Base-by-base conservation (phyloP, 805 yeast genomes). In the Zygotorulaspora sp. region DNA sequence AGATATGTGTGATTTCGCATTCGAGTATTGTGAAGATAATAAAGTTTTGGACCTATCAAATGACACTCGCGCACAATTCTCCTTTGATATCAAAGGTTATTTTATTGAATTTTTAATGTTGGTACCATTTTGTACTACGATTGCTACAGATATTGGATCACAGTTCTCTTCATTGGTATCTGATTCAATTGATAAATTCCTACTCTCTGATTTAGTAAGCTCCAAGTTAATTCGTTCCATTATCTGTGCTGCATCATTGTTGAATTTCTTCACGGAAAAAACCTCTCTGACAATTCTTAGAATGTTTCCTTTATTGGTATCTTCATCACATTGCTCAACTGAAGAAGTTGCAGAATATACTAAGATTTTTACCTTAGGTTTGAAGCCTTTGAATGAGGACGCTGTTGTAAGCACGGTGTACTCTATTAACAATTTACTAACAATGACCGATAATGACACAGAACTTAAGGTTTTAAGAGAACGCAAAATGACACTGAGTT, bases 351-450 rank as follows among this genome's bases (percentile, higher is more conserved):
- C 66, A 31, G 62, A 66, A 5, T 71, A 80, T 2, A 73, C 92
- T 1, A 60, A 63, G 37, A 64, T 75, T 24, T 74, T 88, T 25
- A 83, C 89, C 0, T 58, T 73, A 33, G 87, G 89, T 3, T 67
- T 85, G 48, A 75, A 73, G 40, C 74, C 77, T 6, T 66, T 83
- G 36, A 76, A 88, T 13, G 90, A 87, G 53, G 96, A 88, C 55
- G 77, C 85, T 1, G 79, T 83, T 15, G 84, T 88, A 6, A 80
- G 95, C 6, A 75, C 90, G 1, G 78, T 92, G 35, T 92, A 92
- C 62, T 79, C 94, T 0, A 69, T 90, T 46, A 77, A 84, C 13
- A 92, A 92, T 56, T 59, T 83, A 42, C 63, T 90, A 21, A 74
- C 80, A 35, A 74, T 70, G 36, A 79, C 72, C 11, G 74, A 63